A percentile compares a stretch with the other conserved stretches of the same genome.
Evolutionary conservation across 2,329 filamentous ascomycete species (phyloP).

Genomic region (Exophiala alcalophila): DNA sequence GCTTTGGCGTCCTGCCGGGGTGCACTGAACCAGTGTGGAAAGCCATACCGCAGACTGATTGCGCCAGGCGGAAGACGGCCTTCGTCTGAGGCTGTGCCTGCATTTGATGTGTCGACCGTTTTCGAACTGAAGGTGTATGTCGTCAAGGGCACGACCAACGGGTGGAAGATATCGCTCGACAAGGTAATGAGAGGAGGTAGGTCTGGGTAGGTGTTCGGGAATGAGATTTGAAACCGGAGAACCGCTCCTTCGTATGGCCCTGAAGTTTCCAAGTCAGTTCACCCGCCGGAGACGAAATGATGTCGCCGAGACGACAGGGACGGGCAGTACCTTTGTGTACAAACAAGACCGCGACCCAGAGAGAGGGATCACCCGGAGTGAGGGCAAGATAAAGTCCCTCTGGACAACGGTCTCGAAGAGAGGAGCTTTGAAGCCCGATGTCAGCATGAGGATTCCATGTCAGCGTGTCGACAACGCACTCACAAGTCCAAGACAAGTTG

Average conservation of each 20-base stretch:
- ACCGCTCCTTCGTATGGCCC: slow-evolving; percentile 86
- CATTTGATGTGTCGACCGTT: slow-evolving; percentile 47
- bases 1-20: slow-evolving; percentile 49
- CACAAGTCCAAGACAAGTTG: slow-evolving; percentile 81
- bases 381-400: slow-evolving; percentile 84
- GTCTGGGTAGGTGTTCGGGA: slow-evolving; percentile 73
- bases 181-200: slow-evolving; percentile 84
- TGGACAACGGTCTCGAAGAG: slow-evolving; percentile 76
- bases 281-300: not conserved
- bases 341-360: slow-evolving; percentile 92
- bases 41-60: slow-evolving; percentile 86
- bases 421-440: slow-evolving; percentile 58
- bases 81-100: slow-evolving; percentile 78
- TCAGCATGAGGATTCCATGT: slow-evolving; percentile 22
- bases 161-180: slow-evolving; percentile 90
- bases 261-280: slow-evolving; percentile 38
- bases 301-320: slow-evolving; percentile 2
- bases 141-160: slow-evolving; percentile 86
- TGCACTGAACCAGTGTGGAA: slow-evolving; percentile 75
- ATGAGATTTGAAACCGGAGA: slow-evolving; percentile 85
- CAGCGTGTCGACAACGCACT: slow-evolving; percentile 34
- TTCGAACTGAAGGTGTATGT: slow-evolving; percentile 89
- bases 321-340: slow-evolving; percentile 69
- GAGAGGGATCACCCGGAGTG: slow-evolving; percentile 71
- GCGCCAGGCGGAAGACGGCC: slow-evolving; percentile 82